phyloP scores from a whole-genome alignment of 2,329 filamentous ascomycete genomes.

The Fusarium annulatum region DNA sequence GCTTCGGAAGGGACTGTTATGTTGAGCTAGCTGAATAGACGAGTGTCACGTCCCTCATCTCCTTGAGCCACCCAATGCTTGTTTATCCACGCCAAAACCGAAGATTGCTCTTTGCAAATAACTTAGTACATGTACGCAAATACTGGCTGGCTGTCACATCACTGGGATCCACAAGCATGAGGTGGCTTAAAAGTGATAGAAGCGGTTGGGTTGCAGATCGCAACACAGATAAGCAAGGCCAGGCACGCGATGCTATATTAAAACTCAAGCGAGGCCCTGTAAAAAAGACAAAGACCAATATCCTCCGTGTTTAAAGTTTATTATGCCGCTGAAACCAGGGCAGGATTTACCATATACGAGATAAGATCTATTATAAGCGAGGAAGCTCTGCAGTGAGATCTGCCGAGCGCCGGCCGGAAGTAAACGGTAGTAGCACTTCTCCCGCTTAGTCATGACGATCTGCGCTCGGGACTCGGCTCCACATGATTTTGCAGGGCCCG shows the following conservation, averaged over 20 bases:
- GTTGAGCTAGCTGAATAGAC: too few relatives aligned
- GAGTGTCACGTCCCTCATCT: too few relatives aligned
- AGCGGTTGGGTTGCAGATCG: background rate
- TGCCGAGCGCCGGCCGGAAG: background rate
- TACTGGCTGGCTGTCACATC: too few relatives aligned
- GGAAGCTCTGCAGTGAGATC: background rate
- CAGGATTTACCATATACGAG: background rate
- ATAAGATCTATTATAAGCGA: background rate
- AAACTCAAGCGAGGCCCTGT: accelerated
- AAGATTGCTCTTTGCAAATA: too few relatives aligned
- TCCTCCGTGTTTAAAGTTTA: background rate
- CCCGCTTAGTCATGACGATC: background rate
- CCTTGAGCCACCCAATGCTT: too few relatives aligned
- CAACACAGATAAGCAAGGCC: background rate
- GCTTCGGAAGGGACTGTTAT: too few relatives aligned
- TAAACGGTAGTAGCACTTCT: background rate
- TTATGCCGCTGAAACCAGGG: background rate
- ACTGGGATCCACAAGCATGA: too few relatives aligned
- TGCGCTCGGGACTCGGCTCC: too few relatives aligned
- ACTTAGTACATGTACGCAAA: too few relatives aligned
- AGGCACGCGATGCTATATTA: accelerated
- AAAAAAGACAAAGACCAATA: accelerated
- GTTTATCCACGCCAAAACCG: too few relatives aligned
- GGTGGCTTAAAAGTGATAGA: too few relatives aligned
- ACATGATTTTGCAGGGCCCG: too few relatives aligned